Evolutionary conservation across 2,329 filamentous ascomycete genomes (phyloP).

Genomic region (Hypoxylon sp.): DNA sequence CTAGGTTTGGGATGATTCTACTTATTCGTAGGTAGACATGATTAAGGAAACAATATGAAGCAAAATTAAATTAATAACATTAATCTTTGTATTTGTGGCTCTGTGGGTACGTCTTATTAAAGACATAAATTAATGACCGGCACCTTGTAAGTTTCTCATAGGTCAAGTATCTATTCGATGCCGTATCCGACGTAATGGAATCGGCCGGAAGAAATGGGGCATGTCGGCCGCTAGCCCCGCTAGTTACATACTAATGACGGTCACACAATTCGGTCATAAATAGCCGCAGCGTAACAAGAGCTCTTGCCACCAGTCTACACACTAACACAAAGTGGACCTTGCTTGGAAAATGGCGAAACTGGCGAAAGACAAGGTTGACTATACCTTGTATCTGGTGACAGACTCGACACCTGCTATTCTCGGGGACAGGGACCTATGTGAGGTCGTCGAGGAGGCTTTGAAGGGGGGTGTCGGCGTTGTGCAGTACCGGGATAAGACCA

Average conservation of each 20-base stretch:
- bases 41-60: constrained; percentile 35
- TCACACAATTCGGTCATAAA: constrained; percentile 28
- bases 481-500: constrained; percentile 91
- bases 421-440: constrained; percentile 75
- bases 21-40: constrained; percentile 37
- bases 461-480: constrained; percentile 87
- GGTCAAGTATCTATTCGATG: neutral
- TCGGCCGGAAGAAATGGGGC: constrained; percentile 9
- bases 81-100: constrained; percentile 14
- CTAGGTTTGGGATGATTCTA: constrained; percentile 27
- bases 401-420: constrained; percentile 92
- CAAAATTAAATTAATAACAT: constrained; percentile 39
- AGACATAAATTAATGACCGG: constrained; percentile 1
- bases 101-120: neutral
- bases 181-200: constrained; percentile 8
- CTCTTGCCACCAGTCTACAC: constrained; percentile 6
- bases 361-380: constrained; percentile 70
- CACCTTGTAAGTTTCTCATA: constrained; percentile 7
- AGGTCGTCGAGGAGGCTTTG: constrained; percentile 82
- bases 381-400: constrained; percentile 90
- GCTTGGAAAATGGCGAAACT: constrained; percentile 54
- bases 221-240: constrained; percentile 22
- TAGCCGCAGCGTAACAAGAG: constrained; percentile 18
- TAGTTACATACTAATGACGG: constrained; percentile 32
- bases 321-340: neutral